These are phyloP conservation scores for Pittosporum tobira DNA, from an alignment of 129 eudicot genomes.

Conservation along the genomic window DNA sequence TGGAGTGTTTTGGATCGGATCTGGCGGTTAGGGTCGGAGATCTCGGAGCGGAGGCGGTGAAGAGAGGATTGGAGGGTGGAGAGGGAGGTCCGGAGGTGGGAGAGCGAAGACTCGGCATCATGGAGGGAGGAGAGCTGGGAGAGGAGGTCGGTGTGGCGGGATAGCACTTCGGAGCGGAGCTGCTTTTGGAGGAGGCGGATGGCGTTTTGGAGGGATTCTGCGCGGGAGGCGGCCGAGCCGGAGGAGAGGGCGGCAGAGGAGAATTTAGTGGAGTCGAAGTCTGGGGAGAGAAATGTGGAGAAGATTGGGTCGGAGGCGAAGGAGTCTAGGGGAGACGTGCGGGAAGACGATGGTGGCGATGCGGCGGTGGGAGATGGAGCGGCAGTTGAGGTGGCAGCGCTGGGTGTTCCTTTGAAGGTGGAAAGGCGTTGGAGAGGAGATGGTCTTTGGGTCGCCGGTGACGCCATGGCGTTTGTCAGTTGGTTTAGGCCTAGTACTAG, in stretches of 20 bases:
- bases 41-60: conserved; percentile 49
- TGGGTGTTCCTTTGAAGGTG: conserved; percentile 52
- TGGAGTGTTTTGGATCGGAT: conserved; percentile 50
- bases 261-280: conserved; percentile 62
- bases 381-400: conserved; percentile 12
- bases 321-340: conserved; percentile 43
- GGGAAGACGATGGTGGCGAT: conserved; percentile 15
- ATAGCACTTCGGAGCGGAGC: conserved; percentile 63
- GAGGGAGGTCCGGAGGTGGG: conserved; percentile 49
- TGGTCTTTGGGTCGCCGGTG: conserved; percentile 37
- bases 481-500: too few relatives aligned
- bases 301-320: conserved; percentile 67
- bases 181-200: conserved; percentile 61
- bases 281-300: conserved; percentile 67
- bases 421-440: conserved; percentile 54
- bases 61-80: conserved; percentile 64
- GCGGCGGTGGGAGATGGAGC: conserved; percentile 19
- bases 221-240: conserved; percentile 77
- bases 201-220: conserved; percentile 76
- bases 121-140: conserved; percentile 56
- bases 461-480: conserved; percentile 22
- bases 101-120: conserved; percentile 55
- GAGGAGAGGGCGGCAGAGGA: conserved; percentile 93
- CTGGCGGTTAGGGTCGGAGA: conserved; percentile 66
- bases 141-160: conserved; percentile 61